phyloP scores from a whole-genome alignment of 208 protist species.

The Lotmaria passim region DNA sequence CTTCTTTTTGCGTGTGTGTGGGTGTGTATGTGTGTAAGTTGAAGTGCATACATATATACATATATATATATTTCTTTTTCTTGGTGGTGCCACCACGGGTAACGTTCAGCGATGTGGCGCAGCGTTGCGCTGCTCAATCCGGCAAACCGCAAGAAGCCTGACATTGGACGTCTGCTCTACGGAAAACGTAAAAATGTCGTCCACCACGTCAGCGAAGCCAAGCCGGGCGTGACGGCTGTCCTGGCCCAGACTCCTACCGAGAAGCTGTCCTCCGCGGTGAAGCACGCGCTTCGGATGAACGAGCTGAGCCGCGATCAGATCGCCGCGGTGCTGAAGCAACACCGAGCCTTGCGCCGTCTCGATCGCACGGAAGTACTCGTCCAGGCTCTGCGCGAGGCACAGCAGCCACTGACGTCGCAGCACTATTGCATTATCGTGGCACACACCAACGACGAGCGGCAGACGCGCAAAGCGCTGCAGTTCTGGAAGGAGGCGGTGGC shows the following conservation, averaged over 20 bases:
- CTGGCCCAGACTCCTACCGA: constrained; percentile 47
- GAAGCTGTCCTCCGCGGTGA: constrained; percentile 42
- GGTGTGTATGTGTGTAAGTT: constrained; percentile 17
- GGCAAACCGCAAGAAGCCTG: constrained; percentile 21
- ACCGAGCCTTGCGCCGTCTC: constrained; percentile 71
- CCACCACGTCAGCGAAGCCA: constrained; percentile 58
- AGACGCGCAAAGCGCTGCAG: constrained; percentile 55
- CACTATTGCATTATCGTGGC: constrained; percentile 87
- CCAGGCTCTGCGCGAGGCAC: constrained; percentile 41
- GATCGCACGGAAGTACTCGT: constrained; percentile 76
- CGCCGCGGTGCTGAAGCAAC: constrained; percentile 53
- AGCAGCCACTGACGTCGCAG: constrained; percentile 54
- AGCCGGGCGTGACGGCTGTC: constrained; percentile 53
- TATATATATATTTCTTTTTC: no score
- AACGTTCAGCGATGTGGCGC: constrained; percentile 14
- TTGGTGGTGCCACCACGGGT: no score
- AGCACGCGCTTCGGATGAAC: constrained; percentile 50
- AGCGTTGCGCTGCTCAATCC: constrained; percentile 9
- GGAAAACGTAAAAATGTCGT: constrained; percentile 78
- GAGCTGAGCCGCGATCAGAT: constrained; percentile 64
- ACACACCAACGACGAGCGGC: constrained; percentile 81
- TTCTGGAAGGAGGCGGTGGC: constrained; percentile 71
- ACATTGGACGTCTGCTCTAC: constrained; percentile 82
- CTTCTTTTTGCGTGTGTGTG: not conserved
- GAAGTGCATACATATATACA: constrained; percentile 2